A percentile compares a stretch with the other conserved stretches of the same genome.
These are phyloP conservation scores for Stemphylium beticola DNA, from an alignment of 2,329 filamentous ascomycete genomes.

Conservation along the genomic window DNA sequence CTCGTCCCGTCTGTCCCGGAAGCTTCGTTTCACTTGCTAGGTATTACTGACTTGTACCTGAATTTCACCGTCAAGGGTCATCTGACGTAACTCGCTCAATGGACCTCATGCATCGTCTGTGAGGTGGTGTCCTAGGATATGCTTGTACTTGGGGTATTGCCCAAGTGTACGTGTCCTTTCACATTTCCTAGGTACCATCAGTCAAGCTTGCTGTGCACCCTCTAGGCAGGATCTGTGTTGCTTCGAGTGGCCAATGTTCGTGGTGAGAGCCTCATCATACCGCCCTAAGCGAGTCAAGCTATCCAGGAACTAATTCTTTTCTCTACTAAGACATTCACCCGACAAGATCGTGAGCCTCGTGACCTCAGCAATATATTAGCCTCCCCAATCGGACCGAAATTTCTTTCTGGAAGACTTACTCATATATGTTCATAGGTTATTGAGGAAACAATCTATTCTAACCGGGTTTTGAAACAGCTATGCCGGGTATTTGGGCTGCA, in stretches of 20 bases:
- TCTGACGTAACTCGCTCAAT: constrained; percentile 3
- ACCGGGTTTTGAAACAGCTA: constrained; percentile 29
- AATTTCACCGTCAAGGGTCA: constrained; percentile 14
- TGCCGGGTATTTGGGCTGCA: constrained; percentile 7
- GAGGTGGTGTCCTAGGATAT: background rate
- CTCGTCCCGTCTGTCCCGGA: constrained; percentile 46
- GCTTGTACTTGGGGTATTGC: background rate
- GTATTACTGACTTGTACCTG: constrained; percentile 14
- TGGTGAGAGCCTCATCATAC: background rate
- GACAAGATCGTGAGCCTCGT: constrained; percentile 27
- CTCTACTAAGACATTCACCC: background rate
- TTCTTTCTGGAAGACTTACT: constrained; percentile 32
- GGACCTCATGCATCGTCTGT: background rate
- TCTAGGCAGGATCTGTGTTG: background rate
- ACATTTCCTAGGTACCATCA: background rate
- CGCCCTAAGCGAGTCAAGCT: constrained; percentile 8
- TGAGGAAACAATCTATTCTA: constrained; percentile 24
- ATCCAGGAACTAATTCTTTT: constrained; percentile 1
- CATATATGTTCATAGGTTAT: constrained; percentile 18
- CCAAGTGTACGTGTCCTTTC: background rate
- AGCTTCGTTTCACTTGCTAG: constrained; percentile 19
- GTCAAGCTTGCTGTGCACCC: background rate
- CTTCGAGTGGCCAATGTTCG: background rate
- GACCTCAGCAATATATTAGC: constrained; percentile 26
- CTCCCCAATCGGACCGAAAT: constrained; percentile 24